phyloP scores from a whole-genome alignment of 768 basidiomycete species.

The Boletus patriciae region DNA sequence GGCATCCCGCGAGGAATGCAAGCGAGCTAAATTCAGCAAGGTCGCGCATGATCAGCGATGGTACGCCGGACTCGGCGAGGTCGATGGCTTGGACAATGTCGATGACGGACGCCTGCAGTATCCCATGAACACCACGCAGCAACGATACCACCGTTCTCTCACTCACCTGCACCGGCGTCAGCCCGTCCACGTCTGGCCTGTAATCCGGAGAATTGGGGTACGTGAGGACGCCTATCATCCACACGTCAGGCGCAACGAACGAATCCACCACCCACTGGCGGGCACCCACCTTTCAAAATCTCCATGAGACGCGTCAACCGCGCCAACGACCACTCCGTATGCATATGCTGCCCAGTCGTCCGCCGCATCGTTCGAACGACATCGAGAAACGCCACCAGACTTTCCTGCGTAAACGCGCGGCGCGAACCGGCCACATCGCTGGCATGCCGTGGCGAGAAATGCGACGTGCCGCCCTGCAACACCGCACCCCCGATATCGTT shows the following conservation, averaged over 20 bases:
- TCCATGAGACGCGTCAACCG: conserved; percentile 67
- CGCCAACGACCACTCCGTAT: conserved; percentile 62
- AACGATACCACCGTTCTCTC: background rate
- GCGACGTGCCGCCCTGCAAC: conserved; percentile 28
- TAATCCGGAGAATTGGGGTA: conserved; percentile 85
- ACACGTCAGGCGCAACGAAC: background rate
- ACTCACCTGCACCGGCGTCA: conserved; percentile 77
- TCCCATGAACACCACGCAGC: conserved; percentile 1
- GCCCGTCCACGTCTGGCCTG: conserved; percentile 79
- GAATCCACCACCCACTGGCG: background rate
- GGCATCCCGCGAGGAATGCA: conserved; percentile 82
- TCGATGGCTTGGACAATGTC: conserved; percentile 70
- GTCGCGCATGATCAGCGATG: conserved; percentile 79
- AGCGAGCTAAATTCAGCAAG: conserved; percentile 83
- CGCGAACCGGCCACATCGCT: conserved; percentile 8
- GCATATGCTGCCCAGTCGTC: conserved; percentile 46
- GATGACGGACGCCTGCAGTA: conserved; percentile 63
- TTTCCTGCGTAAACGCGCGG: conserved; percentile 59
- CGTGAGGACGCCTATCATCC: conserved; percentile 61
- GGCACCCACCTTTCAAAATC: conserved; percentile 65
- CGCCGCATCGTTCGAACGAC: conserved; percentile 61
- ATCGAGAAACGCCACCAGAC: conserved; percentile 77
- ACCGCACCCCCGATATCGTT: conserved; percentile 62
- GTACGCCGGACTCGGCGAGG: conserved; percentile 55
- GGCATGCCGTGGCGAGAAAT: conserved; percentile 10